Percentiles rank a stretch among this genome's conserved stretches.
phyloP scores from a whole-genome alignment of 1,284 basidiomycete species.

The Tylopilus orsonianus region DNA sequence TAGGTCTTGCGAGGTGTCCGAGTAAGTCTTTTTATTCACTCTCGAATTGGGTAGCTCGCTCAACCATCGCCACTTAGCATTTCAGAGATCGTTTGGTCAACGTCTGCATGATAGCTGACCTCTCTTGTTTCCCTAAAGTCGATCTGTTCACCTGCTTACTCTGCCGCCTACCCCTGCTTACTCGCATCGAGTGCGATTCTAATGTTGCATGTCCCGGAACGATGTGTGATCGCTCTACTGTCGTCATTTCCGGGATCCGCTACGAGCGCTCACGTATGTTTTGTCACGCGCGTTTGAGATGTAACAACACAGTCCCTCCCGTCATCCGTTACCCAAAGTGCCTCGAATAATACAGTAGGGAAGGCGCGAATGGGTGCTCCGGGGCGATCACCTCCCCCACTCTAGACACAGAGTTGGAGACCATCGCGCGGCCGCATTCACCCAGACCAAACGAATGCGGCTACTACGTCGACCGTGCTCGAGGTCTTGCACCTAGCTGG shows the following conservation, averaged over 20 bases:
- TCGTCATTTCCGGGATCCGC: slow-evolving; percentile 8
- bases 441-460: slow-evolving; percentile 15
- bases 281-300: slow-evolving; percentile 14
- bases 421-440: slow-evolving; percentile 16
- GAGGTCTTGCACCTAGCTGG: slow-evolving; percentile 1
- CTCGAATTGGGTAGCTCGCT: neutral
- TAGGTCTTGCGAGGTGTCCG: slow-evolving; percentile 6
- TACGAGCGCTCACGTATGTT: slow-evolving; percentile 5
- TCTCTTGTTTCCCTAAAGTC: slow-evolving; percentile 8
- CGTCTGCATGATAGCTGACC: slow-evolving; percentile 1
- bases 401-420: slow-evolving; percentile 6
- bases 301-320: slow-evolving; percentile 5
- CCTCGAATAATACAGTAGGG: slow-evolving; percentile 13
- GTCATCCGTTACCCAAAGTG: slow-evolving; percentile 14
- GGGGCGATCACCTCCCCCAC: slow-evolving; percentile 13
- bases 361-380: slow-evolving; percentile 20
- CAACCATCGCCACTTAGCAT: slow-evolving; percentile 7
- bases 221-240: slow-evolving; percentile 1
- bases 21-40: slow-evolving; percentile 1
- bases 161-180: slow-evolving; percentile 4
- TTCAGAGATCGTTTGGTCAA: slow-evolving; percentile 16
- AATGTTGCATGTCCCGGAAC: slow-evolving; percentile 9
- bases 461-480: neutral
- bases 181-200: slow-evolving; percentile 19
- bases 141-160: slow-evolving; percentile 25